These are phyloP conservation scores for Hansfordia pulvinata DNA, from an alignment of 2,329 filamentous ascomycete species.

Conservation along the genomic window DNA sequence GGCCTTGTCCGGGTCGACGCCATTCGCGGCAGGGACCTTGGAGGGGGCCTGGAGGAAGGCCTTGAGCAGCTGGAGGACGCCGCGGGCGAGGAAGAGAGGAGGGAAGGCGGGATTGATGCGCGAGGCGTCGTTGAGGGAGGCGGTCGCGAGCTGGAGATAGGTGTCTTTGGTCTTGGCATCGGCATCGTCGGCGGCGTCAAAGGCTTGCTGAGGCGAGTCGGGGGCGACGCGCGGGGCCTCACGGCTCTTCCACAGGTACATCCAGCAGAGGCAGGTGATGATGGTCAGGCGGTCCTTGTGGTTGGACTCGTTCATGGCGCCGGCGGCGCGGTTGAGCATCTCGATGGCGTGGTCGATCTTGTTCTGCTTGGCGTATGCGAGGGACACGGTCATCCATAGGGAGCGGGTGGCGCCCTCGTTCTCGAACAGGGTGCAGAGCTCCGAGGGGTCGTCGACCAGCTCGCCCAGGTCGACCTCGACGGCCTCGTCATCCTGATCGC, in stretches of 20 bases:
- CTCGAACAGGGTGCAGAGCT: constrained; percentile 88
- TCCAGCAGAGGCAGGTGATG: constrained; percentile 76
- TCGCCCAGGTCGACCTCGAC: constrained; percentile 92
- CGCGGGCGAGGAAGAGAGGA: constrained; percentile 80
- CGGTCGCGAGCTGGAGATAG: constrained; percentile 83
- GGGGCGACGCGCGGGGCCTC: constrained; percentile 53
- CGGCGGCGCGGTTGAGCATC: constrained; percentile 60
- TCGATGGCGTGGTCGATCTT: constrained; percentile 77
- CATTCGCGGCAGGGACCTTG: constrained; percentile 47
- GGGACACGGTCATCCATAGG: constrained; percentile 95
- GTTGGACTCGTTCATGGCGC: constrained; percentile 55
- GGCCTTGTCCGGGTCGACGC: constrained; percentile 57
- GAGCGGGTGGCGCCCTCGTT: constrained; percentile 84
- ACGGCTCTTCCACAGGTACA: constrained; percentile 80
- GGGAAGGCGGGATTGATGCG: constrained; percentile 87
- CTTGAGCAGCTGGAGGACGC: constrained; percentile 75
- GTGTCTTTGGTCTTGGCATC: constrained; percentile 85
- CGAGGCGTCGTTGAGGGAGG: constrained; percentile 87
- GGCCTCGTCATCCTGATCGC: constrained; percentile 52
- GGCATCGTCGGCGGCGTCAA: too few relatives aligned
- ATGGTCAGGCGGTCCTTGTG: constrained; percentile 77
- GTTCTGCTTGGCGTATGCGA: constrained; percentile 92
- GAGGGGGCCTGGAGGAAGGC: constrained; percentile 72
- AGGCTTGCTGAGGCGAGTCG: too few relatives aligned
- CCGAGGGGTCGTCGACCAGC: constrained; percentile 83